A percentile compares a stretch with the other conserved stretches of the same genome.
phyloP scores from a whole-genome alignment of 306 rosid genomes.

The Gillenia trifoliata region DNA sequence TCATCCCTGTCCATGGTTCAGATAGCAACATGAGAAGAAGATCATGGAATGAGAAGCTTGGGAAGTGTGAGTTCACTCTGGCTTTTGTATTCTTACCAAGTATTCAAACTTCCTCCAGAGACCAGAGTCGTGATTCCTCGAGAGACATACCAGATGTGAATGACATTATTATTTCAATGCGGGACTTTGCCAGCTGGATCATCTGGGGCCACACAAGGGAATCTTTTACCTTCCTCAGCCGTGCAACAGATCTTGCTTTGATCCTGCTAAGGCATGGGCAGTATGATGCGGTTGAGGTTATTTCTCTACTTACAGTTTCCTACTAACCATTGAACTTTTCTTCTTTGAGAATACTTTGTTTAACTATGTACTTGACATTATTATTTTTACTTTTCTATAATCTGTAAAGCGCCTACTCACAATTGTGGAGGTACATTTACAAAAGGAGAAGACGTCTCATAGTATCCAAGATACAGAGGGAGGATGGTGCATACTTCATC shows the following conservation, averaged over 20 bases:
- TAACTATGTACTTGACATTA: background rate
- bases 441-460: conserved; percentile 76
- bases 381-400: conserved; percentile 11
- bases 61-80: conserved; percentile 69
- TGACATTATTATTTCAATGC: conserved; percentile 36
- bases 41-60: conserved; percentile 74
- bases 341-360: background rate
- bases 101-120: conserved; percentile 43
- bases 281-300: conserved; percentile 81
- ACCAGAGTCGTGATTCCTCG: conserved; percentile 30
- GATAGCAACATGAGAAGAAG: conserved; percentile 50
- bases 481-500: conserved; percentile 84
- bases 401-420: conserved; percentile 59
- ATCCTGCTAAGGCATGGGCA: conserved; percentile 82
- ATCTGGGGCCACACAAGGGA: conserved; percentile 70
- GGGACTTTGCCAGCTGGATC: conserved; percentile 77
- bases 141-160: conserved; percentile 45
- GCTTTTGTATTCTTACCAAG: conserved; percentile 64
- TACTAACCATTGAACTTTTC: background rate
- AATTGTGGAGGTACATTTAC: conserved; percentile 65
- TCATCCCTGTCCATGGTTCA: conserved; percentile 31
- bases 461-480: conserved; percentile 80
- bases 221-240: conserved; percentile 57
- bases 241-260: conserved; percentile 70
- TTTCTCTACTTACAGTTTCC: conserved; percentile 15